A percentile compares a stretch with the other conserved stretches of the same genome.
Conservation (phyloP, 2,329 filamentous ascomycete species). For the Periconia sp. region DNA sequence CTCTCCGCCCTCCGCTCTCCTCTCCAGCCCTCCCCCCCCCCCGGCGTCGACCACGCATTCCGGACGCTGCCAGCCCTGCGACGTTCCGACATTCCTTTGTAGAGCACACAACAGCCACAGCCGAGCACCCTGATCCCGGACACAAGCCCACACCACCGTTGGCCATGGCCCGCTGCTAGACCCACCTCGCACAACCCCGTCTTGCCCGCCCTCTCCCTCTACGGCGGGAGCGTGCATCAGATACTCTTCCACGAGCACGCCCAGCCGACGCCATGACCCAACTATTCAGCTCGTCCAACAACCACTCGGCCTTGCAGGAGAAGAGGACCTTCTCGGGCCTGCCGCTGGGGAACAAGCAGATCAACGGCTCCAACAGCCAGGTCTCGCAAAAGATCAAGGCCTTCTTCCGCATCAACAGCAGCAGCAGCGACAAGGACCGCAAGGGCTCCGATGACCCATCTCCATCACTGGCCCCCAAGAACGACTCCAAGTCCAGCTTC, state of each 20-base stretch:
- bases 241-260: not conserved
- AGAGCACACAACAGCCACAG: conserved; percentile 29
- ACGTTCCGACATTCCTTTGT: conserved; percentile 28
- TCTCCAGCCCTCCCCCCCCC: conserved; percentile 2
- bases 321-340: conserved; percentile 58
- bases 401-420: conserved; percentile 71
- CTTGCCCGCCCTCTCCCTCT: conserved; percentile 16
- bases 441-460: conserved; percentile 48
- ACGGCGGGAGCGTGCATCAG: conserved; percentile 9
- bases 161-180: conserved; percentile 45
- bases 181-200: conserved; percentile 26
- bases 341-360: conserved; percentile 54
- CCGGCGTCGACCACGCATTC: conserved; percentile 1
- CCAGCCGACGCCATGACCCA: conserved; percentile 45
- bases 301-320: conserved; percentile 47
- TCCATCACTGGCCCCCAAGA: conserved; percentile 53
- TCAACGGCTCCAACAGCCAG: conserved; percentile 58
- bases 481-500: conserved; percentile 71
- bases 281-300: conserved; percentile 48
- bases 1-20: not conserved
- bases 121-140: conserved; percentile 21
- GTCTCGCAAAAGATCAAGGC: conserved; percentile 71
- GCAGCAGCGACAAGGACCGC: conserved; percentile 52
- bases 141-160: conserved; percentile 16
- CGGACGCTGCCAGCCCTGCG: not conserved